Percentiles rank a stretch among this genome's conserved stretches.
These are phyloP conservation scores for Phytophthora kernoviae DNA, from an alignment of 352 stramenopile genomes.

Conservation along the genomic window DNA sequence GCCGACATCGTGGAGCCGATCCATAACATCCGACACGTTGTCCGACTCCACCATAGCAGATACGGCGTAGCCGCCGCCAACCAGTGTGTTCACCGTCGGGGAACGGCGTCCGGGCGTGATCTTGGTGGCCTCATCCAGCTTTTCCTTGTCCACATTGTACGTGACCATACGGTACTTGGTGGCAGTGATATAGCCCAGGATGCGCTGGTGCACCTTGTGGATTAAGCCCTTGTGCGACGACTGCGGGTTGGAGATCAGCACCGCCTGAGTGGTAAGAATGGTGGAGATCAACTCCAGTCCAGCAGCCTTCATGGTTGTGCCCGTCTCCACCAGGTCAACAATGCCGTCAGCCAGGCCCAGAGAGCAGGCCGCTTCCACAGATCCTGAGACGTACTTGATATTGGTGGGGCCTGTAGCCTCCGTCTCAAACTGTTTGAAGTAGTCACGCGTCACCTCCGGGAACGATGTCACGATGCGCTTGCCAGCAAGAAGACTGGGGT, in stretches of 20 bases:
- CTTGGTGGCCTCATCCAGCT: conserved; percentile 83
- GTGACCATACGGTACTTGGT: conserved; percentile 98
- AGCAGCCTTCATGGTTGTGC: conserved; percentile 98
- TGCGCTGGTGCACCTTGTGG: conserved; percentile 91
- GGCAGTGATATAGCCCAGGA: conserved; percentile 97
- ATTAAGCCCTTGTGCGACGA: conserved; percentile 72
- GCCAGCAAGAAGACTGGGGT: conserved; percentile 86
- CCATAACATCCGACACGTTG: conserved; percentile 94
- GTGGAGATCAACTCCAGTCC: conserved; percentile 95
- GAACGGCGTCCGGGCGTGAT: conserved; percentile 96
- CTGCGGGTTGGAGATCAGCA: conserved; percentile 92
- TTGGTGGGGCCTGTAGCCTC: conserved; percentile 63
- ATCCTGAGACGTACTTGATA: conserved; percentile 98
- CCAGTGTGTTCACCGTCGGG: conserved; percentile 93
- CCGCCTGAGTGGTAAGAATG: conserved; percentile 92
- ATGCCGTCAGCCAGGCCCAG: conserved; percentile 98
- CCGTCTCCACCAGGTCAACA: conserved; percentile 98
- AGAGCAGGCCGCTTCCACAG: conserved; percentile 96
- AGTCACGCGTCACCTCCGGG: conserved; percentile 92
- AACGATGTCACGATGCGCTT: conserved; percentile 99
- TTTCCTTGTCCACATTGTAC: conserved; percentile 95
- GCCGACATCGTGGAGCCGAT: conserved; percentile 94
- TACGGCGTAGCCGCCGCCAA: conserved; percentile 87
- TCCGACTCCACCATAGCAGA: conserved; percentile 93
- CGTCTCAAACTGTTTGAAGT: conserved; percentile 94